Percentiles rank a stretch among this genome's conserved stretches.
phyloP scores from a whole-genome alignment of 371 early-diverging fungal species.

The Saksenaea oblongispora region DNA sequence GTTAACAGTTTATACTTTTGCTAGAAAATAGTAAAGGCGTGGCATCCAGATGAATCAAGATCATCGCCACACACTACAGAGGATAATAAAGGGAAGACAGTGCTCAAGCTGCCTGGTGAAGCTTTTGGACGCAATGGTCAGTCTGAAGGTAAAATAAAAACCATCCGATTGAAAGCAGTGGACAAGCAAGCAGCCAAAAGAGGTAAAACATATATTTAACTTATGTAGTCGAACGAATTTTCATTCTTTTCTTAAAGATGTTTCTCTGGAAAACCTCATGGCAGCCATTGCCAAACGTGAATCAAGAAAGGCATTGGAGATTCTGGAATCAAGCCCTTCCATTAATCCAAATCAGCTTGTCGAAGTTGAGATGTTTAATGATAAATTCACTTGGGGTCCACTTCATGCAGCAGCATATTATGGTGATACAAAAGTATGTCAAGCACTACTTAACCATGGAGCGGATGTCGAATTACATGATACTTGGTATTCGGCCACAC shows the following conservation, averaged over 20 bases:
- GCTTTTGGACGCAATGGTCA: constrained; percentile 25
- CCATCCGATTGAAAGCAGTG: constrained; percentile 40
- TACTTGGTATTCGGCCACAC: constrained; percentile 83
- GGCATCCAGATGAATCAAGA: constrained; percentile 19
- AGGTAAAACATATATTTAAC: constrained; percentile 3
- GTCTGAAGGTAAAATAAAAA: constrained; percentile 29
- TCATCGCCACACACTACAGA: not conserved
- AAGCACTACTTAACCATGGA: constrained; percentile 68
- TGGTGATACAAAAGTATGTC: constrained; percentile 70
- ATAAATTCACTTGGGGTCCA: constrained; percentile 82
- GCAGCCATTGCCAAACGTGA: constrained; percentile 34
- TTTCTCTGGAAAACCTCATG: constrained; percentile 25
- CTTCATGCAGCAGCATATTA: constrained; percentile 87
- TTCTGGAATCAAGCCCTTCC: constrained; percentile 30
- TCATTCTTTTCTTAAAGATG: not conserved
- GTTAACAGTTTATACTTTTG: not conserved
- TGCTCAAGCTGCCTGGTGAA: constrained; percentile 37
- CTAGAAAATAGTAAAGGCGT: constrained; percentile 41
- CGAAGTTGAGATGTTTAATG: constrained; percentile 62
- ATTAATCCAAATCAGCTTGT: constrained; percentile 60
- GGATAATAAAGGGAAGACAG: constrained; percentile 21
- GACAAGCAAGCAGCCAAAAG: constrained; percentile 31
- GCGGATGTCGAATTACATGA: constrained; percentile 83
- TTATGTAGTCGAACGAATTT: not conserved
- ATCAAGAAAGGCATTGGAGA: constrained; percentile 26